A percentile compares a stretch with the other conserved stretches of the same genome.
These are phyloP conservation scores for Aspergillus sp. DNA, from an alignment of 2,329 filamentous ascomycete species.

Conservation along the genomic window DNA sequence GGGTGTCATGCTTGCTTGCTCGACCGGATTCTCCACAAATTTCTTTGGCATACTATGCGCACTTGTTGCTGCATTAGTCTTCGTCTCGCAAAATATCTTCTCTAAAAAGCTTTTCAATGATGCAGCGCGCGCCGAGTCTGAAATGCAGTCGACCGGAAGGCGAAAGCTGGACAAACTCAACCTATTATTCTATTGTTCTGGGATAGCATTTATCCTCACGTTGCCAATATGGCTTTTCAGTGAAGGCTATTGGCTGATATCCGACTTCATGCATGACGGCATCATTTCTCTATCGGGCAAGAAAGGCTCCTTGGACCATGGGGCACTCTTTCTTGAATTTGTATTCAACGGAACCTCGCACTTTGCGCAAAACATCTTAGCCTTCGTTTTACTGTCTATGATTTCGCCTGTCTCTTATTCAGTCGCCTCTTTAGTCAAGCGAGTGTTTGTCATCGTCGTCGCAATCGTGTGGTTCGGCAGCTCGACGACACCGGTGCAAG, in stretches of 20 bases:
- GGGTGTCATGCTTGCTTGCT: conserved; percentile 95
- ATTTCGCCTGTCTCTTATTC: conserved; percentile 96
- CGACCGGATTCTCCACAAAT: conserved; percentile 80
- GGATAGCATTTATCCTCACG: conserved; percentile 80
- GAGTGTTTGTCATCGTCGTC: conserved; percentile 91
- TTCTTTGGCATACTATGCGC: conserved; percentile 84
- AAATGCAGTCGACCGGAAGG: conserved; percentile 51
- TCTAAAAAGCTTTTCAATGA: conserved; percentile 98
- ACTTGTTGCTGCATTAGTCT: conserved; percentile 81
- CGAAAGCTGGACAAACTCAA: conserved; percentile 95
- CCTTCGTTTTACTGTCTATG: conserved; percentile 84
- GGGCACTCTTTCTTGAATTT: conserved; percentile 65
- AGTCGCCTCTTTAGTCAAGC: conserved; percentile 90
- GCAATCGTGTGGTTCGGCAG: conserved; percentile 95
- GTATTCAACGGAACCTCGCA: conserved; percentile 96
- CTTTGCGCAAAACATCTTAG: conserved; percentile 91
- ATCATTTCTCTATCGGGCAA: conserved; percentile 66
- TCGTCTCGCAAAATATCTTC: conserved; percentile 97
- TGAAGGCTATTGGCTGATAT: conserved; percentile 70
- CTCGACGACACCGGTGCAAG: conserved; percentile 74
- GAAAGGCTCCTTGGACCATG: conserved; percentile 61
- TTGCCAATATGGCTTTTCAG: conserved; percentile 87
- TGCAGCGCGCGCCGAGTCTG: conserved; percentile 72
- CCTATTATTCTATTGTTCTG: conserved; percentile 92
- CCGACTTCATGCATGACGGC: conserved; percentile 75